Conservation (phyloP, 805 yeast species). For the Ogataea degrootiae region DNA sequence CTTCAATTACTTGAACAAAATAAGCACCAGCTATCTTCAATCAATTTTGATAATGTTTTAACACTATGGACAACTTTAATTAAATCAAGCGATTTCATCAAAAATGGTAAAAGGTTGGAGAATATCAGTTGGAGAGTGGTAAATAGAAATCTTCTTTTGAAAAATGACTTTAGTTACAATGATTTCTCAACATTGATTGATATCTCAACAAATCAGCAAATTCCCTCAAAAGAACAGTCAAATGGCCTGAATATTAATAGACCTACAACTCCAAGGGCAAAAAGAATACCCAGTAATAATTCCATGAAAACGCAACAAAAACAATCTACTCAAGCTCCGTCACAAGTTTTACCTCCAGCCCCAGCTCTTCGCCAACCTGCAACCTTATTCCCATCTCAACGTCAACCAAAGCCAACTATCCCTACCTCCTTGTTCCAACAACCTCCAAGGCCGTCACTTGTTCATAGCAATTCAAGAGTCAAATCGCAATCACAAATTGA, state of each 20-base stretch:
- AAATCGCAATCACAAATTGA: conserved; percentile 14
- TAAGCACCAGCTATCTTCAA: conserved; percentile 14
- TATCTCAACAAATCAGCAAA: conserved; percentile 18
- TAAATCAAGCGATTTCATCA: conserved; percentile 28
- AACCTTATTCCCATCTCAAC: too few species aligned
- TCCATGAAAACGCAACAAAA: neutral
- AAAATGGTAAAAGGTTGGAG: conserved; percentile 31
- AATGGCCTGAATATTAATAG: neutral
- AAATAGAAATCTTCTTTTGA: conserved; percentile 26
- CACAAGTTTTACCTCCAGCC: neutral
- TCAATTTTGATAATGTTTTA: conserved; percentile 36
- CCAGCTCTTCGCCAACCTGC: neutral
- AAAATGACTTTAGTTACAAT: conserved; percentile 17
- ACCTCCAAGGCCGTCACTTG: conserved; percentile 1
- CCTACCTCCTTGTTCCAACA: neutral
- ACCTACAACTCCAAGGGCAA: conserved; percentile 3
- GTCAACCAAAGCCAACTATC: too few species aligned
- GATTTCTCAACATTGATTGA: conserved; percentile 27
- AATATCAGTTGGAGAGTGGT: conserved; percentile 34
- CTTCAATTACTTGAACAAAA: conserved; percentile 20
- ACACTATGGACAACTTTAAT: conserved; percentile 38
- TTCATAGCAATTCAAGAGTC: conserved; percentile 1
- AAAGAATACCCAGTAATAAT: conserved; percentile 4
- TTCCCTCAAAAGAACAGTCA: neutral
- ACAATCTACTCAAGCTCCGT: neutral